Conservation (phyloP, 345 rosid genomes). For the Erucastrum elatum region DNA sequence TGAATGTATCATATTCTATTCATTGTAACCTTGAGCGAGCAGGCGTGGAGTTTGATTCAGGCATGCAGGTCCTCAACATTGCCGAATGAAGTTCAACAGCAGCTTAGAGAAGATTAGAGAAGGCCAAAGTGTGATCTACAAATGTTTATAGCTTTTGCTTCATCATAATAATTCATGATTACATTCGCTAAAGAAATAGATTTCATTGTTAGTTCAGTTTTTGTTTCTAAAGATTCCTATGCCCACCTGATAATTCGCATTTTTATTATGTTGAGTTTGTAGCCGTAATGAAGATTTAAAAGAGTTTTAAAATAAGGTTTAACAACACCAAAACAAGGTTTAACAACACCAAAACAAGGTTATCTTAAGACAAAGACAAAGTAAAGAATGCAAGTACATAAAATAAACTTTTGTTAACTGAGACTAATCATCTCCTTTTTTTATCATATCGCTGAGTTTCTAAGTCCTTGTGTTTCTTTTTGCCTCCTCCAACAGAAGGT, state of each 20-base stretch:
- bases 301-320: neutral
- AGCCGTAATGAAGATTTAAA: neutral
- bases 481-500: too few relatives aligned
- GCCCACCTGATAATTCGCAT: neutral
- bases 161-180: neutral
- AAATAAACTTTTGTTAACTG: neutral
- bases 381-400: neutral
- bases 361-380: neutral
- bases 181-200: neutral
- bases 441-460: too few relatives aligned
- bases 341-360: neutral
- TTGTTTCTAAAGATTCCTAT: neutral
- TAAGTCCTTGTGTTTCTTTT: too few relatives aligned
- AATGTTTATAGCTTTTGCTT: constrained; percentile 24
- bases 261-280: neutral
- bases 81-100: constrained; percentile 48
- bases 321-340: too few relatives aligned
- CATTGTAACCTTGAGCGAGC: too few relatives aligned
- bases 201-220: too few relatives aligned
- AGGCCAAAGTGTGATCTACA: neutral
- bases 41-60: too few relatives aligned
- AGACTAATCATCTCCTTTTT: neutral
- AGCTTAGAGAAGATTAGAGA: constrained; percentile 1
- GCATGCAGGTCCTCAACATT: constrained; percentile 42
- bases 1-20: too few relatives aligned